These are phyloP conservation scores for Leptographium galeiforme DNA, from an alignment of 2,329 filamentous ascomycete genomes.

Conservation along the genomic window DNA sequence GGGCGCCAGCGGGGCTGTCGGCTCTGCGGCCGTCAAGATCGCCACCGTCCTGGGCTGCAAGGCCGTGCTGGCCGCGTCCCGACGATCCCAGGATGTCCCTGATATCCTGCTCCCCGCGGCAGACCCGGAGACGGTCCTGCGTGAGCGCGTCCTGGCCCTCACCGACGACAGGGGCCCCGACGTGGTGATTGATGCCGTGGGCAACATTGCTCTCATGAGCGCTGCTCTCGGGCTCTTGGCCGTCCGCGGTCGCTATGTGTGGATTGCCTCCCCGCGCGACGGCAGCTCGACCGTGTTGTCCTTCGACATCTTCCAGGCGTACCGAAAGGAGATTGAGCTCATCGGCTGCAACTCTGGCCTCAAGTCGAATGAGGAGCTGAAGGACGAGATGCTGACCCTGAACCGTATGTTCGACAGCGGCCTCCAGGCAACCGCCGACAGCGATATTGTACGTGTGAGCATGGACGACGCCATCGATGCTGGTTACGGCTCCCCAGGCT, in stretches of 20 bases:
- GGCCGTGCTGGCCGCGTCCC: background rate
- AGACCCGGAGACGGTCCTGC: background rate
- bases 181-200: background rate
- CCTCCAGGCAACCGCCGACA: background rate
- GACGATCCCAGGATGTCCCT: background rate
- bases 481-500: background rate
- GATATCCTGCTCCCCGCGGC: background rate
- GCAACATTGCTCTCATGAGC: background rate
- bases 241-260: background rate
- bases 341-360: background rate
- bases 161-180: background rate
- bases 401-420: background rate
- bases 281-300: background rate
- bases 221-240: background rate
- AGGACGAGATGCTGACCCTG: background rate
- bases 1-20: background rate
- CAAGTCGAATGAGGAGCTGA: background rate
- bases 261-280: background rate
- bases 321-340: background rate
- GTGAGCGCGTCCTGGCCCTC: background rate
- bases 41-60: background rate
- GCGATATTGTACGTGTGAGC: background rate
- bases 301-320: background rate
- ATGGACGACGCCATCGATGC: background rate
- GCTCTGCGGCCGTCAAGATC: background rate